phyloP scores from a whole-genome alignment of 352 stramenopile species.

The Phytopythium litorale region DNA sequence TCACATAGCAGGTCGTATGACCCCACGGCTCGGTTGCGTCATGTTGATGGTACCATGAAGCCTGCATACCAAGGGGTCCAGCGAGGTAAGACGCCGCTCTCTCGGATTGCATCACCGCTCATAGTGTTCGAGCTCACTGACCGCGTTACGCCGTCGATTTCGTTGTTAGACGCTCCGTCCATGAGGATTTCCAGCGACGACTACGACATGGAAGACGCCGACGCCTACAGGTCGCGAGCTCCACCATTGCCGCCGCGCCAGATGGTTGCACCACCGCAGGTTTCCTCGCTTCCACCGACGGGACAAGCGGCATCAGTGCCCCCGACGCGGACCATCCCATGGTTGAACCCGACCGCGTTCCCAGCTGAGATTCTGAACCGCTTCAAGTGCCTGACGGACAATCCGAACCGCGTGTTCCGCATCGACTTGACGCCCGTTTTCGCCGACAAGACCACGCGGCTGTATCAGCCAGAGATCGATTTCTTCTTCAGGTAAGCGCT shows the following conservation, averaged over 20 bases:
- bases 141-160: background rate
- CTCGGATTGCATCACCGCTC: no score
- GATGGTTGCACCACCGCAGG: background rate
- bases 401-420: conserved; percentile 58
- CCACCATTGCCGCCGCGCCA: background rate
- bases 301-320: conserved; percentile 5
- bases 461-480: conserved; percentile 63
- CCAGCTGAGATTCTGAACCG: conserved; percentile 45
- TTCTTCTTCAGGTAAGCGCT: conserved; percentile 42
- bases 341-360: conserved; percentile 48
- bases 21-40: background rate
- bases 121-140: background rate
- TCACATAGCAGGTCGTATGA: background rate
- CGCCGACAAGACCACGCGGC: conserved; percentile 31
- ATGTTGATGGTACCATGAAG: background rate
- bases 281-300: background rate
- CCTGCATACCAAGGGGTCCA: background rate
- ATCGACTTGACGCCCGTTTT: conserved; percentile 63
- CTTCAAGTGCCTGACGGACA: conserved; percentile 50
- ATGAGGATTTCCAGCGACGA: background rate
- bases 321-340: conserved; percentile 38
- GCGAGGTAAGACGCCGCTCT: background rate
- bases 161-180: background rate
- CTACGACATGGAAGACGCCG: conserved; percentile 2
- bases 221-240: background rate